Percentiles rank a stretch among this genome's conserved stretches.
Evolutionary conservation across 768 basidiomycete species (phyloP).

Genomic region (Trametes villosa): DNA sequence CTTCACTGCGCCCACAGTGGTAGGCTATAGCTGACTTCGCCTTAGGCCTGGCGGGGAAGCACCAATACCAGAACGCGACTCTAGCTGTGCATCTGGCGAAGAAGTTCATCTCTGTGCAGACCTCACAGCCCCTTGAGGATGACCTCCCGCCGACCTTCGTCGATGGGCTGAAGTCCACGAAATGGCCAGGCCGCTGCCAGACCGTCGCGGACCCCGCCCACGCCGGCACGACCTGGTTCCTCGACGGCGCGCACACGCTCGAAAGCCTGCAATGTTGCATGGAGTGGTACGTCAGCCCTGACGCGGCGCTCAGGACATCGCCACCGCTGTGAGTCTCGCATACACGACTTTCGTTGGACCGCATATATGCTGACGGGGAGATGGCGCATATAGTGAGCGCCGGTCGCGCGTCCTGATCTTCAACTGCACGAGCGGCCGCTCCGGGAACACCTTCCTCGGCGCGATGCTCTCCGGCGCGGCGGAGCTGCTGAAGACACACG

Average conservation of each 20-base stretch:
- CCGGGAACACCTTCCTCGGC: constrained; percentile 71
- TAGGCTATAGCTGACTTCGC: constrained; percentile 3
- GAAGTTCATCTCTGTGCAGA: constrained; percentile 56
- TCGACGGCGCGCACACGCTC: constrained; percentile 94
- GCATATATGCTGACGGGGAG: no score
- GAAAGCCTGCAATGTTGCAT: constrained; percentile 89
- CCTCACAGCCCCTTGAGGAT: constrained; percentile 31
- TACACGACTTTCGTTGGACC: no score
- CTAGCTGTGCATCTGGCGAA: constrained; percentile 79
- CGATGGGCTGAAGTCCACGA: constrained; percentile 65
- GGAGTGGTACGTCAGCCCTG: constrained; percentile 81
- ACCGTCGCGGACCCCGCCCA: constrained; percentile 65
- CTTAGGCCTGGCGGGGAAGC: constrained; percentile 80
- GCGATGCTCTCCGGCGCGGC: constrained; percentile 58
- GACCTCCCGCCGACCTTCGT: constrained; percentile 58
- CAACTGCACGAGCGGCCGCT: constrained; percentile 93
- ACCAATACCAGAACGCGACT: constrained; percentile 87
- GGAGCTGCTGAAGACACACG: constrained; percentile 48
- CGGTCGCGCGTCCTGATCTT: constrained; percentile 73
- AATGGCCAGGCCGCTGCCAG: constrained; percentile 97
- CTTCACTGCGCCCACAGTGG: not conserved
- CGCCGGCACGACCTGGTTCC: constrained; percentile 71
- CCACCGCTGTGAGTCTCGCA: constrained; percentile 9
- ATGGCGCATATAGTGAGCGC: constrained; percentile 29
- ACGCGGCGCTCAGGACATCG: constrained; percentile 48